Base-by-base conservation (phyloP, 1,284 basidiomycete species). In the Chondrostereum purpureum region DNA sequence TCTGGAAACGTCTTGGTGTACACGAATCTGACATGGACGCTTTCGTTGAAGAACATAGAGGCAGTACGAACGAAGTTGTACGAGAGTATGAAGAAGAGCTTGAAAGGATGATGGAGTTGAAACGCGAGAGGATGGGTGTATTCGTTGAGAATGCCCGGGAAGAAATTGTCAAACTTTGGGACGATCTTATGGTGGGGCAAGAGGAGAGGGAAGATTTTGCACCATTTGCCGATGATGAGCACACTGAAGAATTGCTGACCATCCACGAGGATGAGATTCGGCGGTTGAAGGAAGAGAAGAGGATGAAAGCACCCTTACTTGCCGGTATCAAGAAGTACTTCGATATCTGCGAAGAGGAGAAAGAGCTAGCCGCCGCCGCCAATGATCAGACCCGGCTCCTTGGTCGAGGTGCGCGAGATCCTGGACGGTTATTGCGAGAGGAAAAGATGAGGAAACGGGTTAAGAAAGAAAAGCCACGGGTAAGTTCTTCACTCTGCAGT, bases 371-470 rank as follows among this genome's bases (percentile, higher is more conserved):
- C 37, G 82, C 81, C 4, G 78, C 86, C 2, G 88, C 91, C 1
- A 72, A 78, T 20, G 91, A 92, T 55, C 86, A 89, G 55, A 79
- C 73, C 18, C 77, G 89, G 31, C 67, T 92, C 8, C 73, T 87
- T 4, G 87, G 86, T 12, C 73, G 88, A 54, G 88, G 88, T n/a
- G 68, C 80, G 17, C 73, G 91, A 46, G 87, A 83, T 74, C 89
- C 77, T 46, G 88, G 78, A 43, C 72, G 78, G 50, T 64, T 99
- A 39, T 67, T 99, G 39, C 75, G 91, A 39, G 95, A 99, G 65
- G 95, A 98, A 69, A 97, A 96, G 76, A 92, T 96, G 85, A 77
- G 95, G 44, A 99, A 97, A 66, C 73, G 94, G 10, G 92, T 99
- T n/a, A 78, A 78, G 51, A 88, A 91, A 60, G 86, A 96, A 66